Conservation (phyloP, 225 moss, liverwort and hornwort species). For the Sphagnum tenellum region DNA sequence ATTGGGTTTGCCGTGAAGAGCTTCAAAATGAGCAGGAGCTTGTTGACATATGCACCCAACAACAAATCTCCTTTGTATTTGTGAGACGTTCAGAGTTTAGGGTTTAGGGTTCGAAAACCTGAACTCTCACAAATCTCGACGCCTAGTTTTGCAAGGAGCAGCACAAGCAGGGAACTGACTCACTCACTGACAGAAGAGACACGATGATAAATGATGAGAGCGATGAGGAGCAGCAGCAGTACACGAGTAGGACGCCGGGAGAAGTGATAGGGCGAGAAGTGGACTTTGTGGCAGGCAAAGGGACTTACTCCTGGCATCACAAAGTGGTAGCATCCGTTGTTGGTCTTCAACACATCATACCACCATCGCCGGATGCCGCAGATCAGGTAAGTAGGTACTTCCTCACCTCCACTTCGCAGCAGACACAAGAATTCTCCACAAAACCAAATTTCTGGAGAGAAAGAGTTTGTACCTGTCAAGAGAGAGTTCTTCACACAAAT, state of each 20-base stretch:
- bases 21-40: too few relatives aligned
- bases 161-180: too few relatives aligned
- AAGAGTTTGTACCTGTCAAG: not conserved
- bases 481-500: not conserved
- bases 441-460: not conserved
- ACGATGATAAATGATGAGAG: not conserved
- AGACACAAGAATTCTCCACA: not conserved
- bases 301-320: constrained; percentile 69
- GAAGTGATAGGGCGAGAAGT: constrained; percentile 65
- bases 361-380: constrained; percentile 24
- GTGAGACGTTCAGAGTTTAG: too few relatives aligned
- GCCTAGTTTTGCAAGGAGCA: too few relatives aligned
- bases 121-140: too few relatives aligned
- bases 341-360: constrained; percentile 44
- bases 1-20: too few relatives aligned
- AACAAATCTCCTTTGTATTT: too few relatives aligned
- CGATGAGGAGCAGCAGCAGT: constrained; percentile 44
- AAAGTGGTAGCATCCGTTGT: constrained; percentile 82
- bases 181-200: too few relatives aligned
- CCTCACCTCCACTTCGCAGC: too few relatives aligned
- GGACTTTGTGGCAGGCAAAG: constrained; percentile 52
- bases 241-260: constrained; percentile 48
- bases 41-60: too few relatives aligned
- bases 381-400: constrained; percentile 42
- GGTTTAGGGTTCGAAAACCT: too few relatives aligned